These are phyloP conservation scores for Polygonum aviculare DNA, from an alignment of 148 eudicot species.

Conservation along the genomic window DNA sequence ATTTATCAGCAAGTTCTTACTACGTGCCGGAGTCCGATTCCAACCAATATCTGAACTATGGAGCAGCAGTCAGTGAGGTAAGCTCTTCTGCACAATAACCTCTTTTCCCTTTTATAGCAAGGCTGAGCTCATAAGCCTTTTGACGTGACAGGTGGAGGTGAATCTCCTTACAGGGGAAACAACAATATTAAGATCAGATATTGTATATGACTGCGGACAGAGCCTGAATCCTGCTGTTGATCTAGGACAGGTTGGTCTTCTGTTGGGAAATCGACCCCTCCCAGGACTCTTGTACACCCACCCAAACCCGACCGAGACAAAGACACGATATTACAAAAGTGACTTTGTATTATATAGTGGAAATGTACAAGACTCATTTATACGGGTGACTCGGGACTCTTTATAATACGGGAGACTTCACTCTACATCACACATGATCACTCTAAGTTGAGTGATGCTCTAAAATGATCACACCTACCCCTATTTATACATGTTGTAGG, in stretches of 20 bases:
- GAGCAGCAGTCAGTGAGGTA: constrained; percentile 98
- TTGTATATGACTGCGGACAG: constrained; percentile 90
- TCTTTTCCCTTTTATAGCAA: background rate
- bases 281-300: too few relatives aligned
- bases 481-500: too few relatives aligned
- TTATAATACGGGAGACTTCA: too few relatives aligned
- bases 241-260: constrained; percentile 75
- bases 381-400: too few relatives aligned
- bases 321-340: too few relatives aligned
- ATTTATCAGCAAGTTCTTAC: constrained; percentile 53
- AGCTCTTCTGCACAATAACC: background rate
- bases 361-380: too few relatives aligned
- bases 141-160: constrained; percentile 62
- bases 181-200: constrained; percentile 55
- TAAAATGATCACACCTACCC: too few relatives aligned
- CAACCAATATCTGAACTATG: constrained; percentile 61
- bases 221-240: constrained; percentile 97
- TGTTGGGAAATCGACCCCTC: too few relatives aligned
- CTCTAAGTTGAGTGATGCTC: too few relatives aligned
- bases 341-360: too few relatives aligned
- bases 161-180: constrained; percentile 87
- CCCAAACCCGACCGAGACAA: too few relatives aligned
- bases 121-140: background rate
- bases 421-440: too few relatives aligned
- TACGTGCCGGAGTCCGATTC: constrained; percentile 51